A percentile compares a stretch with the other conserved stretches of the same genome.
Evolutionary conservation across 495 filamentous ascomycete genomes (phyloP).

Genomic region (Chaetomium fimeti): DNA sequence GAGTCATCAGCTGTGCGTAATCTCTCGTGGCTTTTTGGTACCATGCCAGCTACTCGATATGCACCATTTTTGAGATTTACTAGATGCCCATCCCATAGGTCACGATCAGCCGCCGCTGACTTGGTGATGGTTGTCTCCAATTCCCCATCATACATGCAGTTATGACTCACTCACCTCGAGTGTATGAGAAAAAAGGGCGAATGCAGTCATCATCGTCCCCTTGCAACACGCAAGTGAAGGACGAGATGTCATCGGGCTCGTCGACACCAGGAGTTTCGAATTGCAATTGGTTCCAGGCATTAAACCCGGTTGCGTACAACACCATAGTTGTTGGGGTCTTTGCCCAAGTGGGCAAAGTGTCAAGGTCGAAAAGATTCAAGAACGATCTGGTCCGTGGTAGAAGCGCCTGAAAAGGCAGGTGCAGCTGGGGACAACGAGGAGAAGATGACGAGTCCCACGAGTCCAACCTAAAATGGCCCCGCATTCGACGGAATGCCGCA

Average conservation of each 20-base stretch:
- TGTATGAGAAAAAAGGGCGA: slow-evolving; percentile 39
- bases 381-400: neutral
- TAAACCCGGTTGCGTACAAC: slow-evolving; percentile 52
- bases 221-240: slow-evolving; percentile 40
- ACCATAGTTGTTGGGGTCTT: slow-evolving; percentile 34
- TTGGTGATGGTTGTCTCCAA: neutral
- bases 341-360: neutral
- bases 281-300: slow-evolving; percentile 50
- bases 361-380: neutral
- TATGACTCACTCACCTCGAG: slow-evolving; percentile 37
- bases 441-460: neutral
- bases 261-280: slow-evolving; percentile 28
- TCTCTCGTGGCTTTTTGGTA: slow-evolving; percentile 19
- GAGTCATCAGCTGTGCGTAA: slow-evolving; percentile 18
- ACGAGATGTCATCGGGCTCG: slow-evolving; percentile 43
- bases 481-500: neutral
- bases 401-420: slow-evolving; percentile 12
- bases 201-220: slow-evolving; percentile 34
- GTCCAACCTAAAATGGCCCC: neutral
- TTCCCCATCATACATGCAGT: neutral
- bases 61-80: slow-evolving; percentile 12
- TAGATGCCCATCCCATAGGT: neutral
- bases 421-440: neutral
- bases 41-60: slow-evolving; percentile 21
- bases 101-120: neutral